Base-by-base conservation (phyloP, 2,329 filamentous ascomycete species). In the Chrysoporthe puriensis region DNA sequence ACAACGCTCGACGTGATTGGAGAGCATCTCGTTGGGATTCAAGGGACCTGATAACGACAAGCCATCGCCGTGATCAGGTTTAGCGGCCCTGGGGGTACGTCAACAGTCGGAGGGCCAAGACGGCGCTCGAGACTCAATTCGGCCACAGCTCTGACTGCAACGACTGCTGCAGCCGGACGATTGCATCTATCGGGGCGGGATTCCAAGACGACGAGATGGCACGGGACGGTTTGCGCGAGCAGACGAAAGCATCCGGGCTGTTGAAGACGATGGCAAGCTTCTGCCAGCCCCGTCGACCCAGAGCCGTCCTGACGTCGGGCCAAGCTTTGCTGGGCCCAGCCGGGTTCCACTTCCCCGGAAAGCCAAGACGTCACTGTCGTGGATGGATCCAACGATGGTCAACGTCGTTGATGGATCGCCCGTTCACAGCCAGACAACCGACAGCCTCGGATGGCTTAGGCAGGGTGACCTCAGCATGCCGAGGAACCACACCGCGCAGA, bases 281-380 rank as follows among this genome's bases (percentile, higher is more conserved):
- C 18, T 60, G 57, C 14, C 57, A 59, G 18, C 18, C 36, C 36
- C 36, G 6, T 60, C 5, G 32, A 13, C 18, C 16, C 13, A 5
- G 18, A 16, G 21, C n/a, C 26, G 26, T 26, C 26, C 36, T 43
- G 62, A 44, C 62, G 50, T 64, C 44, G 52, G 54, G 42, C 16
- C 44, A 58, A 64, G 52, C 40, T 36, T 58, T 58, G 50, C 52
- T 36, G 18, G 42, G 3, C 42, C 14, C 13, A 7, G 26, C 32
- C 21, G n/a, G 50, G 42, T 36, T 46, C 54, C 63, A 59, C 54
- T 64, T 64, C 63, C 63, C 63, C 63, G 42, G 63, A 54, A 63
- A 40, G 63, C 63, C 63, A 64, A 59, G 63, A 64, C 50, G 18
- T 16, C 21, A 40, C 56, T 21, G 34, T 58, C 36, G 56, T 58